Evolutionary conservation across 2,329 filamentous ascomycete species (phyloP), one percentile per base, ranked within the genome.

Genomic region (Alternaria burnsii): DNA sequence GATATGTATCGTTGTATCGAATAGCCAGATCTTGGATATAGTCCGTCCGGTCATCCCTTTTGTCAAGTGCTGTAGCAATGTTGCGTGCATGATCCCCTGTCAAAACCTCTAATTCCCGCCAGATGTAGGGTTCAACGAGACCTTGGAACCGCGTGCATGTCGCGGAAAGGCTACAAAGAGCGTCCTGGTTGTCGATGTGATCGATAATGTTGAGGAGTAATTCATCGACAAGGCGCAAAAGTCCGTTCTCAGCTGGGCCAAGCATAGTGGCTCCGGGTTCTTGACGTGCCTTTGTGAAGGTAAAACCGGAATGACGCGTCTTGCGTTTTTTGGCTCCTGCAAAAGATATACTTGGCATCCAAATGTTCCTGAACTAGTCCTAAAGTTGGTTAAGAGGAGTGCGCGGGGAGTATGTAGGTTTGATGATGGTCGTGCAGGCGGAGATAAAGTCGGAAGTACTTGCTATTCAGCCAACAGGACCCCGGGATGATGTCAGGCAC

Each of bases 171-270:
- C 56, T 72, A 50, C 71, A 71, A 4, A 77, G 66, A 0, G 69
- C 59, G 30, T 63, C 44, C 7, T 57, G 60, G 9, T 52, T 62
- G 9, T 74, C 67, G 34, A 78, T 66, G 5, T 75, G 69, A 24
- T 78, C 74, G 51, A 79, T 71, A 34, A 78, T 71, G 26, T 65
- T 68, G 5, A 78, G 72, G 11, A 78, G 68, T 4, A 78, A 63
- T 58, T 79, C 76, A 52, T 78, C 76, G 20, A 71, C 74, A 6
- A 79, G 66, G 1, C 67, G 70, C 14, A 76, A 59, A 2, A 76
- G 62, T 22, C 69, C 66, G 32, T 50, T 50, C 50, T 68, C 53
- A 12, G 67, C 53, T 44, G 57, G 57, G 24, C 69, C 61, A 12
- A 63, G 58, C 54, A 67, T 61, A 9, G 62, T 63, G 12, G 51